phyloP scores from a whole-genome alignment of 164 flowering plant genomes.

The Nymphaea colorata region DNA sequence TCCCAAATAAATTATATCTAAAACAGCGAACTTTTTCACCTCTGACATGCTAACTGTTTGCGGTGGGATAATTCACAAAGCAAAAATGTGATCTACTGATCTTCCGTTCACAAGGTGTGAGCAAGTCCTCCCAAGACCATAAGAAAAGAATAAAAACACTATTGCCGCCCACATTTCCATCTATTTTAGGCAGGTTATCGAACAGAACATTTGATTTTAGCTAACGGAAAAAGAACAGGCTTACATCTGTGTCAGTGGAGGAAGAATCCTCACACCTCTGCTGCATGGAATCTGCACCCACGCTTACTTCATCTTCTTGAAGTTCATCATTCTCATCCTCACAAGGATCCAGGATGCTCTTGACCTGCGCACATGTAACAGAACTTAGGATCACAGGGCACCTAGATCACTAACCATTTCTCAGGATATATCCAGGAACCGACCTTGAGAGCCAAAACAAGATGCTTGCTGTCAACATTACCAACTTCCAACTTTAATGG shows the following conservation, averaged over 20 bases:
- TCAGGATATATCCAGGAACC: not conserved
- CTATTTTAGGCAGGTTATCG: too few species aligned
- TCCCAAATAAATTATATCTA: too few species aligned
- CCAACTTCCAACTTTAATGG: slow-evolving; percentile 92
- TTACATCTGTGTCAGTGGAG: slow-evolving; percentile 73
- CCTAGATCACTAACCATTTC: not conserved
- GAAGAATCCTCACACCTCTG: slow-evolving; percentile 27
- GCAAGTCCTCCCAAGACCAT: too few species aligned
- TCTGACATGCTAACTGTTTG: too few species aligned
- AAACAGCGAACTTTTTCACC: too few species aligned
- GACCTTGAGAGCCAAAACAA: slow-evolving; percentile 78
- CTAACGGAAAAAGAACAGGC: not conserved
- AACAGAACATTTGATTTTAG: too few species aligned
- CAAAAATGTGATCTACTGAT: too few species aligned
- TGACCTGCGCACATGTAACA: slow-evolving; percentile 40
- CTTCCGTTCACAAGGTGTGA: too few species aligned
- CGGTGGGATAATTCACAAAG: too few species aligned
- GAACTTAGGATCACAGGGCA: not conserved
- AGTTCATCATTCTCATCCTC: slow-evolving; percentile 72
- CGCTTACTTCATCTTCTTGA: slow-evolving; percentile 46
- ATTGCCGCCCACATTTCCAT: too few species aligned
- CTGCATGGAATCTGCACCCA: slow-evolving; percentile 58
- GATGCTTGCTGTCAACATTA: slow-evolving; percentile 92
- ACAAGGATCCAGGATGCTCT: slow-evolving; percentile 92
- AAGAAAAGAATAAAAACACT: too few species aligned